These are phyloP conservation scores for Centella asiatica DNA, from an alignment of 129 eudicot species.

Conservation along the genomic window DNA sequence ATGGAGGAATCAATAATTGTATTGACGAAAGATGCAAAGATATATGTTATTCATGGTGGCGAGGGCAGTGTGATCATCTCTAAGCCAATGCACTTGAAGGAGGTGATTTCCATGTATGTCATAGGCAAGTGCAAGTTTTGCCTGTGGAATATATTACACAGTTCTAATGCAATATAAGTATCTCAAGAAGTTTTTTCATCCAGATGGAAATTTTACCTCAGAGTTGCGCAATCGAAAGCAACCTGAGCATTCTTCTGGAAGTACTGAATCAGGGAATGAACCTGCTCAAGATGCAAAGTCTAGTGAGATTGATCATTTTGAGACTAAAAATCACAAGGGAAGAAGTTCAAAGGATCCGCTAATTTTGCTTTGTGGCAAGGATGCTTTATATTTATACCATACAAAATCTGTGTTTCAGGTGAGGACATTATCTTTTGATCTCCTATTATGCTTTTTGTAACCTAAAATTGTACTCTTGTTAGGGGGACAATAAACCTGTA, in stretches of 20 bases:
- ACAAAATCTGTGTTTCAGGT: constrained; percentile 65
- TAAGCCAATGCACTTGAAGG: constrained; percentile 45
- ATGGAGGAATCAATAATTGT: constrained; percentile 34
- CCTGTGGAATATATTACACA: neutral
- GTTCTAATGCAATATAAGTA: neutral
- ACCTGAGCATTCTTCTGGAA: constrained; percentile 27
- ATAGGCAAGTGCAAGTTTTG: constrained; percentile 55
- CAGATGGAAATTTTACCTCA: constrained; percentile 37
- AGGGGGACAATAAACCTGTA: constrained; percentile 65
- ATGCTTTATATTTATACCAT: constrained; percentile 41
- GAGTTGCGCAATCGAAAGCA: constrained; percentile 21
- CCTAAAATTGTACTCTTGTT: constrained; percentile 10
- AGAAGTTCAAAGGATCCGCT: constrained; percentile 30
- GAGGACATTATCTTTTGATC: constrained; percentile 14
- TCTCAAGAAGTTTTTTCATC: constrained; percentile 8
- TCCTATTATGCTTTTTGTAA: constrained; percentile 7
- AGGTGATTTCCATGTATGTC: constrained; percentile 66
- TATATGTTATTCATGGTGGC: constrained; percentile 43
- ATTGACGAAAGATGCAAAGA: constrained; percentile 57
- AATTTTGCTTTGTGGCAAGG: constrained; percentile 66
- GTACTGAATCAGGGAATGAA: constrained; percentile 25
- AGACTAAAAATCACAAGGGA: constrained; percentile 18
- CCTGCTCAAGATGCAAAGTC: constrained; percentile 17
- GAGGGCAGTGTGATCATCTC: constrained; percentile 39
- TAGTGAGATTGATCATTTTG: constrained; percentile 19